phyloP scores from a whole-genome alignment of 306 rosid species.

The Pyrus pyrifolia region DNA sequence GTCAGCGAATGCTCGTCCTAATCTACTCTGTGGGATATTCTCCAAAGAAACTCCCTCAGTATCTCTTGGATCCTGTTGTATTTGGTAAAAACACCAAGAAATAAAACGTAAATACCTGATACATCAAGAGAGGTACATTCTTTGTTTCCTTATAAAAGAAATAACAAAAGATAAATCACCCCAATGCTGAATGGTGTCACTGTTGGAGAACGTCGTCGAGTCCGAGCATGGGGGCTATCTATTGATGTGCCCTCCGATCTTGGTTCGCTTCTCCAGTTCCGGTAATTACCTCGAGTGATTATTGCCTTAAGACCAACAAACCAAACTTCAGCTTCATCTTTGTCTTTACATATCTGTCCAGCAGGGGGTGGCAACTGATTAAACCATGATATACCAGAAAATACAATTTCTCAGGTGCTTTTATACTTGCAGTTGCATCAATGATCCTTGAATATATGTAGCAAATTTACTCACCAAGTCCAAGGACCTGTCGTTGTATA shows the following conservation, averaged over 20 bases:
- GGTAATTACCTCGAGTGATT: constrained; percentile 46
- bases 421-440: background rate
- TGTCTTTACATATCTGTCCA: constrained; percentile 94
- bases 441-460: background rate
- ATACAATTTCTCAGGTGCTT: background rate
- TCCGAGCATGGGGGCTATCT: constrained; percentile 50
- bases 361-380: constrained; percentile 21
- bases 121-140: constrained; percentile 12
- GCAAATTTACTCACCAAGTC: constrained; percentile 69
- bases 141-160: constrained; percentile 4
- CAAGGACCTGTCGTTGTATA: constrained; percentile 74
- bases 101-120: constrained; percentile 14
- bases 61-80: constrained; percentile 69
- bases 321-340: constrained; percentile 98
- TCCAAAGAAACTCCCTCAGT: constrained; percentile 35
- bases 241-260: constrained; percentile 47
- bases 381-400: constrained; percentile 12
- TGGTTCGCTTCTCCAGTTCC: constrained; percentile 47
- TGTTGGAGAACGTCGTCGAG: constrained; percentile 55
- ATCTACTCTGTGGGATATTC: constrained; percentile 38
- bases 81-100: constrained; percentile 9
- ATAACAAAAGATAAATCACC: constrained; percentile 8
- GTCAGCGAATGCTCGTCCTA: constrained; percentile 82
- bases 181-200: constrained; percentile 49
- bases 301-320: constrained; percentile 88